Evolutionary conservation across 176 grass and related monocot genomes (phyloP).

Genomic region (Dactylis glomerata): DNA sequence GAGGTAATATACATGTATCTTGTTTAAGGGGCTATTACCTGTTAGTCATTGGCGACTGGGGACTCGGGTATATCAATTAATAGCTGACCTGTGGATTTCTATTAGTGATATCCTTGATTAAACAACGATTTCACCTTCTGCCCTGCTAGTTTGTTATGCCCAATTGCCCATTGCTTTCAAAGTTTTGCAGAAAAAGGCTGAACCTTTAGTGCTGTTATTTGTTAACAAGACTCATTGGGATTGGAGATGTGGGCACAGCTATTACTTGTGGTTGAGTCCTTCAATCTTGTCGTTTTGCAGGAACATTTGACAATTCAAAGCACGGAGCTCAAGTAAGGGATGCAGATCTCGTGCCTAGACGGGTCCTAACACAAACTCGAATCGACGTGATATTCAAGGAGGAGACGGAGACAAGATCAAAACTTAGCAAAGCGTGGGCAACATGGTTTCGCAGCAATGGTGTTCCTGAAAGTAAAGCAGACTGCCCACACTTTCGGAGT

Average conservation of each 20-base stretch:
- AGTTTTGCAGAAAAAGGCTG: neutral
- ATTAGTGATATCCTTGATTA: neutral
- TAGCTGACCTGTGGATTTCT: neutral
- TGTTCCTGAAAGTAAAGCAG: slow-evolving; percentile 12
- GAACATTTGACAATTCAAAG: neutral
- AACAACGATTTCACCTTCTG: neutral
- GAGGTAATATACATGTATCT: slow-evolving; percentile 1
- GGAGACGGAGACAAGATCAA: neutral
- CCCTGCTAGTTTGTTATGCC: neutral
- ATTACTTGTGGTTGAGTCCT: neutral
- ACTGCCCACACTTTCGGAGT: slow-evolving; percentile 1
- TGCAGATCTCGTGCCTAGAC: neutral
- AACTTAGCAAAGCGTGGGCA: slow-evolving; percentile 8
- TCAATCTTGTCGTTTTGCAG: neutral
- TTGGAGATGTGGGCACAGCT: neutral
- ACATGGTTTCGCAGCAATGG: slow-evolving; percentile 14
- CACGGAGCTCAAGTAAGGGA: neutral
- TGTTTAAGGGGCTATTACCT: neutral
- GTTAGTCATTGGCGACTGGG: neutral
- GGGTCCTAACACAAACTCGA: neutral
- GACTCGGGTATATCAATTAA: neutral
- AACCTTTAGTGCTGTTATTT: too few species aligned
- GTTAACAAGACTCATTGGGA: neutral
- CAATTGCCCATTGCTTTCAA: neutral
- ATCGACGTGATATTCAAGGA: neutral